Evolutionary conservation across 371 early-diverging fungal genomes (phyloP).

Genomic region (Coemansia linderi): DNA sequence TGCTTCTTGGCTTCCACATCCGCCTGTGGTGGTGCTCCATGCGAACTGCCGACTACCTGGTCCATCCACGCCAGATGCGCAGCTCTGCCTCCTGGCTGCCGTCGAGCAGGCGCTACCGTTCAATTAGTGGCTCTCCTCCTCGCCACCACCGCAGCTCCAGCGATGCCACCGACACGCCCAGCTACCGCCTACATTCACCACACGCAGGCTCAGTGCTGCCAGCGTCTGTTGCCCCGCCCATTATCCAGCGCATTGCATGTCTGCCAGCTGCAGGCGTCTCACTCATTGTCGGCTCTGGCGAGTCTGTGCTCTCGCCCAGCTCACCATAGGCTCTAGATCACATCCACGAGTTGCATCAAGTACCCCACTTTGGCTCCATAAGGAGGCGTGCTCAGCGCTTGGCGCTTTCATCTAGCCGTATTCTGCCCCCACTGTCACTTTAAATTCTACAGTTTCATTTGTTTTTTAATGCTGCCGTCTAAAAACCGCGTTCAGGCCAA

Average conservation of each 20-base stretch:
- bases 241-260: constrained; percentile 13
- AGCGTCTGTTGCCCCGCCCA: neutral
- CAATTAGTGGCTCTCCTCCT: constrained; percentile 10
- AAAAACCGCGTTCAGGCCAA: constrained; percentile 31
- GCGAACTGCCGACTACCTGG: constrained; percentile 37
- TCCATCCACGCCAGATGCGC: constrained; percentile 17
- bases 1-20: constrained; percentile 36
- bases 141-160: neutral
- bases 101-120: constrained; percentile 26
- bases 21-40: constrained; percentile 34
- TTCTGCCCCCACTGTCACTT: too few relatives aligned
- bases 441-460: neutral
- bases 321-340: constrained; percentile 13
- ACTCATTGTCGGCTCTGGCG: constrained; percentile 34
- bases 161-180: neutral
- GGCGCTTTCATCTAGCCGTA: neutral
- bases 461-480: constrained; percentile 22
- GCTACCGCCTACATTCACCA: constrained; percentile 1
- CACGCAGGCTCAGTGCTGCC: neutral
- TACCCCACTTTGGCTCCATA: neutral
- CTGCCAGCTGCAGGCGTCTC: constrained; percentile 22
- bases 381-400: neutral
- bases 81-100: constrained; percentile 17
- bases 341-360: neutral
- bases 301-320: constrained; percentile 20